Conservation (phyloP, 805 yeast genomes). For the Starmerella bacillaris region DNA sequence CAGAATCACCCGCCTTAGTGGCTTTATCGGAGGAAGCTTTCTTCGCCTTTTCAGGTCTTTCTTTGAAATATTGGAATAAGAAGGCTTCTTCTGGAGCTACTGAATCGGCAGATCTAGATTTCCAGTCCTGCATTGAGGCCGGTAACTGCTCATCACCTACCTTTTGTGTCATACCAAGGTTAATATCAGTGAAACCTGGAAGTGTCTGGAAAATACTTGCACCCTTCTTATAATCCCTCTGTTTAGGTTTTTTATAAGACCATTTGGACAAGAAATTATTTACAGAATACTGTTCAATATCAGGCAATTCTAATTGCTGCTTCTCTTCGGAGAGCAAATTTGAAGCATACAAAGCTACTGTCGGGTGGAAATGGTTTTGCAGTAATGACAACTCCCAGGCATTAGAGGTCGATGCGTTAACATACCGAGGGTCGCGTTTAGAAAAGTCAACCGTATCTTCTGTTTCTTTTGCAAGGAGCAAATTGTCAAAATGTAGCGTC, state of each 20-base stretch:
- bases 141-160: conserved; percentile 47
- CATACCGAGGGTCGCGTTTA: conserved; percentile 80
- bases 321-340: conserved; percentile 33
- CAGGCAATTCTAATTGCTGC: conserved; percentile 48
- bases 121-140: conserved; percentile 75
- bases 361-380: conserved; percentile 75
- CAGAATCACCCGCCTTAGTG: conserved; percentile 20
- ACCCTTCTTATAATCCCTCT: conserved; percentile 57
- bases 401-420: conserved; percentile 67
- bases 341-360: conserved; percentile 64
- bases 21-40: conserved; percentile 10
- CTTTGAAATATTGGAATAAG: conserved; percentile 67
- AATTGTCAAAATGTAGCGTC: conserved; percentile 60
- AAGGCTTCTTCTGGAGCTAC: conserved; percentile 77
- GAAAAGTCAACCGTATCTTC: conserved; percentile 48
- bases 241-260: conserved; percentile 83
- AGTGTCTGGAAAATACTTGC: conserved; percentile 94
- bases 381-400: conserved; percentile 75
- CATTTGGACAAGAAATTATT: conserved; percentile 87
- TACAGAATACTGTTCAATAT: conserved; percentile 70
- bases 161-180: conserved; percentile 19
- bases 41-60: conserved; percentile 21
- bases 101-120: conserved; percentile 35
- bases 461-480: conserved; percentile 31
- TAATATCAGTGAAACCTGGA: conserved; percentile 37